These are phyloP conservation scores for Fragaria nilgerrensis DNA, from an alignment of 306 rosid genomes.

Conservation along the genomic window DNA sequence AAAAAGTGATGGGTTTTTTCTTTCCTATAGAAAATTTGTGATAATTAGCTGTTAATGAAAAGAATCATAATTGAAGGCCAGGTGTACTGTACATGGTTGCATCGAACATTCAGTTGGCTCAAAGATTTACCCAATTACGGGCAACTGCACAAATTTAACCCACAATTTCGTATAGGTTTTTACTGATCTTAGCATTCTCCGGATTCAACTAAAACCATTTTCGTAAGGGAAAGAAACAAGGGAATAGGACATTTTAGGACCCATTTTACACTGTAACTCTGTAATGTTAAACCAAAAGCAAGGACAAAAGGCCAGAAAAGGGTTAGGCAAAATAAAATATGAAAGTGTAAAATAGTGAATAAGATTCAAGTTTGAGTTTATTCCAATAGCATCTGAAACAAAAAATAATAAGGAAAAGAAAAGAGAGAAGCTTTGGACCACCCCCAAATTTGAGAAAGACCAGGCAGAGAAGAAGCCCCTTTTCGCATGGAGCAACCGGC, in stretches of 20 bases:
- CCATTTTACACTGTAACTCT: not conserved
- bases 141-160: not conserved
- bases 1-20: not conserved
- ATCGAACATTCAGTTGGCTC: not conserved
- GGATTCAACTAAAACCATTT: not conserved
- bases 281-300: not conserved
- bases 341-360: not conserved
- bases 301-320: not conserved
- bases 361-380: not conserved
- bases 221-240: not conserved
- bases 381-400: not conserved
- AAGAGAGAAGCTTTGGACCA: slow-evolving; percentile 5
- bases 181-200: not conserved
- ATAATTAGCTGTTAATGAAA: not conserved
- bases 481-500: slow-evolving; percentile 20
- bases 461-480: not conserved
- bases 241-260: not conserved
- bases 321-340: not conserved
- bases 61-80: not conserved
- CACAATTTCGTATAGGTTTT: not conserved
- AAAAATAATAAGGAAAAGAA: not conserved
- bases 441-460: slow-evolving; percentile 4
- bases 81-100: not conserved
- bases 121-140: not conserved
- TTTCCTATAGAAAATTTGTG: not conserved